Evolutionary conservation across 768 basidiomycete species (phyloP).

Genomic region (Boletus pseudo-olivaceus): DNA sequence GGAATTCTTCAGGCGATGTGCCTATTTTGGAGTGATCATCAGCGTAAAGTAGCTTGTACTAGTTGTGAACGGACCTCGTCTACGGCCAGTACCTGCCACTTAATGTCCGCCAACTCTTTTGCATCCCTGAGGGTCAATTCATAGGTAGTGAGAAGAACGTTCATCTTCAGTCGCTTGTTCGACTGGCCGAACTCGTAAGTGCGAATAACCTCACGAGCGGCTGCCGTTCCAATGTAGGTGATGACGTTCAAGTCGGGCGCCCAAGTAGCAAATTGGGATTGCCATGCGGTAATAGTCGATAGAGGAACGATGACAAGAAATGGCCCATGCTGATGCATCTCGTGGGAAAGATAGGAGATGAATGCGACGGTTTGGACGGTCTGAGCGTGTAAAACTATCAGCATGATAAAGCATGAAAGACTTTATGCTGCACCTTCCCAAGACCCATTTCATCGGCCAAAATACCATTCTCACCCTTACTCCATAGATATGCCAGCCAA

Average conservation of each 20-base stretch:
- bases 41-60: constrained; percentile 4
- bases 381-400: constrained; percentile 34
- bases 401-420: constrained; percentile 3
- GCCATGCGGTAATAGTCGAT: constrained; percentile 98
- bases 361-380: constrained; percentile 96
- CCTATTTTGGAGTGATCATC: constrained; percentile 42
- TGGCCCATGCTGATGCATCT: constrained; percentile 90
- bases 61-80: constrained; percentile 67
- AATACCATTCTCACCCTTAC: constrained; percentile 92
- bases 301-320: constrained; percentile 97
- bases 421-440: constrained; percentile 64
- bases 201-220: constrained; percentile 87
- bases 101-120: constrained; percentile 86
- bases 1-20: constrained; percentile 96
- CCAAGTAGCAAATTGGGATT: constrained; percentile 91
- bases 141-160: constrained; percentile 95
- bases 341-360: constrained; percentile 92
- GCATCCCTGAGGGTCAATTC: constrained; percentile 90
- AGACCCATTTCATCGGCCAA: constrained; percentile 99
- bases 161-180: constrained; percentile 93
- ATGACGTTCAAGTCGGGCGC: constrained; percentile 96
- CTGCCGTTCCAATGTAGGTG: constrained; percentile 89
- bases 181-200: constrained; percentile 86
- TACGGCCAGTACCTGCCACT: constrained; percentile 95
- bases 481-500: constrained; percentile 98